Evolutionary conservation across 768 basidiomycete genomes (phyloP), one percentile per base, ranked within the genome.

Genomic region (Phlegmacium glaucopus): DNA sequence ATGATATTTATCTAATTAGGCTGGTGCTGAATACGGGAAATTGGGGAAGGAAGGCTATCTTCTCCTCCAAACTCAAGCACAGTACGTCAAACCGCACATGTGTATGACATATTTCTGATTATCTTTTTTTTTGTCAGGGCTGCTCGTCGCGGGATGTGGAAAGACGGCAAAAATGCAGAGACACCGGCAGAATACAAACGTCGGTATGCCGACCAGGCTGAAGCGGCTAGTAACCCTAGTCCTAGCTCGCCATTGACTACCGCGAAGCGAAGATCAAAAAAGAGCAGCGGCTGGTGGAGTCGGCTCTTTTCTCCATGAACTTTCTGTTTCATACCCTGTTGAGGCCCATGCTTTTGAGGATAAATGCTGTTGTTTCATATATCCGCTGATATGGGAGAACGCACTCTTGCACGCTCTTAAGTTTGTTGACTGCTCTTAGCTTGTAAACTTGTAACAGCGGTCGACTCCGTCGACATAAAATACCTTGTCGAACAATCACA

Each of bases 131-230:
- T n/a, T n/a, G n/a, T n/a, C 48, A 93, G 90, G 56, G 61, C 65
- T 29, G 77, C 77, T 26, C 77, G 76, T 43, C 69, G 72, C 49
- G 93, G 93, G 0, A 87, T 93, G 75, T 95, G 92, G 92, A 70
- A 65, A 22, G 52, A 75, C 3, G 82, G 81, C 1, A 57, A 55
- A 0, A 55, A 52, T 5, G 69, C 69, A 11, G 93, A 94, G 54
- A 80, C 78, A 7, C 93, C 93, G 0, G 78, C 82, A 1, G 83
- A 87, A 41, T 94, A 88, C 64, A 94, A 96, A 68, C 80, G 80
- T 28, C 74, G 89, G 29, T 65, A 82, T 55, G 75, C 60, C 5
- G 48, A 48, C n/a, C 50, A 41, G 16, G 47, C 49, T 27, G 49
- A 52, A 49, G 47, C 47, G 6, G 45, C 44, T 11, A 51, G 47